Conservation (phyloP, 768 basidiomycete species). For the Suillus spraguei region DNA sequence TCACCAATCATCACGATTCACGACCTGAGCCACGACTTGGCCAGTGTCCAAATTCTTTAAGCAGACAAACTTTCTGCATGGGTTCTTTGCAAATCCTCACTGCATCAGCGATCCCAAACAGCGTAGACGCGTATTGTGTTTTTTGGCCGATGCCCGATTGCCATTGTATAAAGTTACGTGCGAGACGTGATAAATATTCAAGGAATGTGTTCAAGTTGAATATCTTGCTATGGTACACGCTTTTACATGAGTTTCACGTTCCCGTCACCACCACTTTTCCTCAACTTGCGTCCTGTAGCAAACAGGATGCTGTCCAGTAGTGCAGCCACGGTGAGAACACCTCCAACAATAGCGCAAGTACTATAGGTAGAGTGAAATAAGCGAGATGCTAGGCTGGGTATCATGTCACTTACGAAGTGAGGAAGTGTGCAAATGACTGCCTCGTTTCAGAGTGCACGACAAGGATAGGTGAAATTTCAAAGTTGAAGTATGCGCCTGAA, state of each 20-base stretch:
- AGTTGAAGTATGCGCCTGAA: slow-evolving; percentile 84
- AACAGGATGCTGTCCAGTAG: slow-evolving; percentile 88
- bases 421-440: slow-evolving; percentile 97
- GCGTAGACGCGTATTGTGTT: no score
- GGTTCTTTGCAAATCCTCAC: no score
- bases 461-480: slow-evolving; percentile 95
- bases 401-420: slow-evolving; percentile 81
- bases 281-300: slow-evolving; percentile 74
- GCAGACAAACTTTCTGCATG: no score
- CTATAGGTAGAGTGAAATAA: slow-evolving; percentile 40
- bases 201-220: slow-evolving; percentile 15
- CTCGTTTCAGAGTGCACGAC: slow-evolving; percentile 89
- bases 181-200: slow-evolving; percentile 20
- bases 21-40: no score
- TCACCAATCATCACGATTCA: no score
- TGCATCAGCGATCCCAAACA: no score
- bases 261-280: slow-evolving; percentile 51
- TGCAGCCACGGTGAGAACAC: slow-evolving; percentile 92
- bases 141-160: no score
- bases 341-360: slow-evolving; percentile 97
- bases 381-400: not conserved
- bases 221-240: slow-evolving; percentile 10
- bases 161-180: not conserved
- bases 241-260: slow-evolving; percentile 35
- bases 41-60: no score